These are phyloP conservation scores for Annona cherimola DNA, from an alignment of 164 flowering plant species.

Conservation along the genomic window DNA sequence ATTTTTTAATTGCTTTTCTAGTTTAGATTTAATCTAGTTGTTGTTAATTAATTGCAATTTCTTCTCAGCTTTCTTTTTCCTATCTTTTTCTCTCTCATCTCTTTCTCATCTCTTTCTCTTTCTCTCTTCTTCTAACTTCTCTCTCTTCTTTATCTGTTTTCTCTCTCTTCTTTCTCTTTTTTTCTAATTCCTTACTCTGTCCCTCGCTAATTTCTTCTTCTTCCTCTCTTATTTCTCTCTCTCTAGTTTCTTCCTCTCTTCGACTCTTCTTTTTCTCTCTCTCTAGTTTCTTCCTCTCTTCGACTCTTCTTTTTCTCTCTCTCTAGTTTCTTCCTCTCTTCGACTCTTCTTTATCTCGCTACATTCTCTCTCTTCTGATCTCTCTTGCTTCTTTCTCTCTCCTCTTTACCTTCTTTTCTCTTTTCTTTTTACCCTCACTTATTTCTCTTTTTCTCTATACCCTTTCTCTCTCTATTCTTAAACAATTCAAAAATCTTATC, in stretches of 20 bases:
- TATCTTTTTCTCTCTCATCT: background rate
- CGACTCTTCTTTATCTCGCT: background rate
- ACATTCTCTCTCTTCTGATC: background rate
- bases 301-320: background rate
- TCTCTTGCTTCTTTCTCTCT: background rate
- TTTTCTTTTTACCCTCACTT: background rate
- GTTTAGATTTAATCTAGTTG: too few relatives aligned
- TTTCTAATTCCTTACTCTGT: background rate
- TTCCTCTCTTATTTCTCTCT: too few relatives aligned
- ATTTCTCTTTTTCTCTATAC: background rate
- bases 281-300: too few relatives aligned
- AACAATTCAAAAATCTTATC: too few relatives aligned
- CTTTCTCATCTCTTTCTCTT: background rate
- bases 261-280: too few relatives aligned
- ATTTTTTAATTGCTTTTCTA: too few relatives aligned
- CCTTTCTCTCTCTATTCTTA: background rate
- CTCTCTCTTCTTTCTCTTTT: background rate
- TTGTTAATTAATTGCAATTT: too few relatives aligned
- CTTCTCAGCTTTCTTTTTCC: background rate
- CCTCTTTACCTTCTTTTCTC: background rate
- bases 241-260: too few relatives aligned
- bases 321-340: background rate
- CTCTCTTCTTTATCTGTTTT: background rate
- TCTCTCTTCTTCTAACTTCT: background rate
- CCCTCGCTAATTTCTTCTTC: too few relatives aligned